Evolutionary conservation across 257 asterid genomes (phyloP).

Genomic region (Solanum chaucha): DNA sequence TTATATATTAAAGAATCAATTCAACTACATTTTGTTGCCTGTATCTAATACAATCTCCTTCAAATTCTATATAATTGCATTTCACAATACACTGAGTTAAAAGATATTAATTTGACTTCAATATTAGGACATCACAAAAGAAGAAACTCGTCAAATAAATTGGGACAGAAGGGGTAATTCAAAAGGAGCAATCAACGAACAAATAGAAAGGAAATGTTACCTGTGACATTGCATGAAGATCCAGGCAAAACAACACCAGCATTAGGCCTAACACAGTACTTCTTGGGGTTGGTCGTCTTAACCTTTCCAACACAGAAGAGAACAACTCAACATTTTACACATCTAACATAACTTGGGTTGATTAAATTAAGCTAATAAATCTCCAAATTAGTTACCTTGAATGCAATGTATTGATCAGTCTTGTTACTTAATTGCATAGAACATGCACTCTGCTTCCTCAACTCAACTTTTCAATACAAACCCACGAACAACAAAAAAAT

Average conservation of each 20-base stretch:
- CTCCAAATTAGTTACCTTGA: constrained; percentile 41
- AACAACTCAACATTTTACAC: not conserved
- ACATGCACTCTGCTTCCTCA: constrained; percentile 74
- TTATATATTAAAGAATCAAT: not conserved
- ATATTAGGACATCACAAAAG: not conserved
- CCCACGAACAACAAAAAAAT: constrained; percentile 3
- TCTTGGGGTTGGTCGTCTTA: constrained; percentile 82
- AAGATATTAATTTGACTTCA: not conserved
- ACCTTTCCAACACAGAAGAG: constrained; percentile 28
- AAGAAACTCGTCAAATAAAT: not conserved
- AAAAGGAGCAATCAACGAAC: not conserved
- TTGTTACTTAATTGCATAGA: constrained; percentile 71
- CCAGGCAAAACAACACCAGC: constrained; percentile 68
- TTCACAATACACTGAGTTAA: not conserved
- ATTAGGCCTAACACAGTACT: constrained; percentile 83
- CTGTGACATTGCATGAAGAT: constrained; percentile 61
- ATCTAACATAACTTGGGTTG: not conserved
- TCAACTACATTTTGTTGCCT: not conserved
- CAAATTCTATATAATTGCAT: not conserved
- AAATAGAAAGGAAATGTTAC: constrained; percentile 16
- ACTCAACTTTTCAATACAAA: constrained; percentile 41
- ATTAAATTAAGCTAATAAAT: not conserved
- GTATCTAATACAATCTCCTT: not conserved
- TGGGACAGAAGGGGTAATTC: not conserved
- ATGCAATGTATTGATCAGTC: constrained; percentile 70